Conservation (phyloP, 352 stramenopile species). For the Elongisporangium undulatum region DNA sequence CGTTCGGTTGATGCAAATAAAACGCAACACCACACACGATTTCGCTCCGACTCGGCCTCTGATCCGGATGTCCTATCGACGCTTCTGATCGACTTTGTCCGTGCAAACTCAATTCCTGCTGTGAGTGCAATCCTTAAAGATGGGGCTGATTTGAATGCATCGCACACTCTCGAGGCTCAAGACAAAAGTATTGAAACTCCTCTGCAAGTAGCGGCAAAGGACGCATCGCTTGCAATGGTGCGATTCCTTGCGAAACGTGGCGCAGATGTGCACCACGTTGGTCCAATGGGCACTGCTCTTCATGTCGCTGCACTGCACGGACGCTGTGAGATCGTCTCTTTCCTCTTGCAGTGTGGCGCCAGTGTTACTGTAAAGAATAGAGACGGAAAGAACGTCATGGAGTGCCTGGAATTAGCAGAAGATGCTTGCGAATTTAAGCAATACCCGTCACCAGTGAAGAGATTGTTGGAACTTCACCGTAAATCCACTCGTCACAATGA, state of each 20-base stretch:
- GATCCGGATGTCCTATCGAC: conserved; percentile 59
- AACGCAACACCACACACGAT: conserved; percentile 12
- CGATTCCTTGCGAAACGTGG: conserved; percentile 74
- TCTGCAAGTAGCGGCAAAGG: conserved; percentile 54
- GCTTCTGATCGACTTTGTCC: conserved; percentile 70
- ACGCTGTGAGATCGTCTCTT: conserved; percentile 72
- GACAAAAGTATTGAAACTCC: conserved; percentile 63
- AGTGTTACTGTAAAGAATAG: conserved; percentile 47
- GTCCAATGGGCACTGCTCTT: conserved; percentile 49
- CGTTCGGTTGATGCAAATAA: conserved; percentile 7
- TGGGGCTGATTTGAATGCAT: conserved; percentile 67
- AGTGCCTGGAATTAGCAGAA: conserved; percentile 23
- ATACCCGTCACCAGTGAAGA: conserved; percentile 38
- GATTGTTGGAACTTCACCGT: conserved; percentile 51
- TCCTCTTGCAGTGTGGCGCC: conserved; percentile 73
- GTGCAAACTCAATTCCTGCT: conserved; percentile 62
- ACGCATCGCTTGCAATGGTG: conserved; percentile 67
- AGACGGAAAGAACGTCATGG: conserved; percentile 44
- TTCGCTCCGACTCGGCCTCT: conserved; percentile 43
- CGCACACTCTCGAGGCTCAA: conserved; percentile 32
- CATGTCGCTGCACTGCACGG: conserved; percentile 53
- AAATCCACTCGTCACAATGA: conserved; percentile 19
- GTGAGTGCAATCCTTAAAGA: conserved; percentile 72
- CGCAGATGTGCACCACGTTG: conserved; percentile 57
- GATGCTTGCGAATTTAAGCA: background rate